Base-by-base conservation (phyloP, 228 moss, liverwort and hornwort species). In the Sphagnum fallax region DNA sequence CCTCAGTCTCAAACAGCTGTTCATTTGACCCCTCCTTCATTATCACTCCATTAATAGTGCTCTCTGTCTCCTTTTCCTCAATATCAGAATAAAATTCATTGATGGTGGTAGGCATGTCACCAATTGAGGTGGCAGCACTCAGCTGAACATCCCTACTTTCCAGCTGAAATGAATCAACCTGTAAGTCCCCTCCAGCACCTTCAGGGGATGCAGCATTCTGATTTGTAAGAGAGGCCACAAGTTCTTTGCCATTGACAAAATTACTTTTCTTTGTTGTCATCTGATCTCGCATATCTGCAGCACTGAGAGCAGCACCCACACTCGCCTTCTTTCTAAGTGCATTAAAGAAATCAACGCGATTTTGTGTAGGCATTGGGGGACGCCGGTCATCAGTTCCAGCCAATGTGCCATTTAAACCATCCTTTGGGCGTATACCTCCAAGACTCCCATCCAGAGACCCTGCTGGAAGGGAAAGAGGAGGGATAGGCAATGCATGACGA, bases 301-400 rank as follows among this genome's bases (percentile, higher is more conserved):
- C 73, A 52, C 75, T 87, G 78, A 80, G 69, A 51, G 81, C 84
- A 50, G 77, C 68, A 63, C 87, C 87, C 77, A 79, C 75, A 32
- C 94, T 92, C 3, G 32, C 32, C 80, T 92, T 98, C 70, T 82
- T 90, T 53, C 98, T 68, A 49, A 98, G 85, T 5, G 94, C 92
- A 64, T 98, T 94, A 67, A 98, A 98, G 75, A 98, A 98, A 67
- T 98, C 94, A 47, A 88, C 94, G 59, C 98, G 91, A 71, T 98
- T 98, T 72, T 98, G 98, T 1, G 89, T 78, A 12, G 91, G 94
- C 16, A 82, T 64, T 4, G 88, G 71, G 8, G 92, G 86, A 50
- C 98, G 86, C 67, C 89, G 90, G 52, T 98, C 98, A 16, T 98
- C 98, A 50, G 77, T 75, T 68, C 68, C 80, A 69, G 76, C 79